A percentile compares a stretch with the other conserved stretches of the same genome.
phyloP scores from a whole-genome alignment of 441 rosid species.

The Populus tomentosa region DNA sequence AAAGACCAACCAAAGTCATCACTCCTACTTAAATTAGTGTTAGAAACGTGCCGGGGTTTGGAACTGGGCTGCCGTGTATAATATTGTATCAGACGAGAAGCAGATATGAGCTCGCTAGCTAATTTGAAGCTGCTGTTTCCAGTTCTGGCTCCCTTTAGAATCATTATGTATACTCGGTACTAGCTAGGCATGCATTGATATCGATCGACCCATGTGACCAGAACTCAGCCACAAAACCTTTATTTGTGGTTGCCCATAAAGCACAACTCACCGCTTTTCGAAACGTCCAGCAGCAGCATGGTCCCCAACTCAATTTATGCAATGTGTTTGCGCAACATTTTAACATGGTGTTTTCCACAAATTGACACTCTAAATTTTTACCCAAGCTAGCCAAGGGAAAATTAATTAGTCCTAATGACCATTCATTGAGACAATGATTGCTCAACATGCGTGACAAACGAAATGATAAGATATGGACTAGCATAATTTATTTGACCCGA shows the following conservation, averaged over 20 bases:
- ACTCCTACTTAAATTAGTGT: background rate
- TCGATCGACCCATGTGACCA: slow-evolving; percentile 35
- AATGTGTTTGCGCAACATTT: background rate
- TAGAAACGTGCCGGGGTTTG: background rate
- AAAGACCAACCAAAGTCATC: background rate
- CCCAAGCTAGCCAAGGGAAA: background rate
- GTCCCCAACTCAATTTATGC: slow-evolving; percentile 22
- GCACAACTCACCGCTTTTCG: slow-evolving; percentile 32
- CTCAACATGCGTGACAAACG: slow-evolving; percentile 27
- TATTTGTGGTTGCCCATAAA: slow-evolving; percentile 51
- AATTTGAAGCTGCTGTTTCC: background rate
- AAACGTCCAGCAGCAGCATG: slow-evolving; percentile 17
- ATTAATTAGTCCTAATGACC: slow-evolving; percentile 10
- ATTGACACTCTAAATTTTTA: background rate
- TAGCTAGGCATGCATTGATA: slow-evolving; percentile 22
- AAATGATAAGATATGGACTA: slow-evolving; percentile 33
- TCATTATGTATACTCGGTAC: background rate
- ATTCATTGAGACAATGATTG: slow-evolving; percentile 30
- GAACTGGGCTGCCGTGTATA: background rate
- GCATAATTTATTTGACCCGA: slow-evolving; percentile 30
- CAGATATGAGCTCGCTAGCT: background rate
- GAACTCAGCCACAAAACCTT: slow-evolving; percentile 20
- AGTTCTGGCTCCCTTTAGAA: background rate
- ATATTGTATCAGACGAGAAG: background rate
- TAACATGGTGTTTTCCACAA: background rate